Percentiles rank a stretch among this genome's conserved stretches.
Conservation (phyloP, 1,139 yeast genomes). For the Pichia sp. region DNA sequence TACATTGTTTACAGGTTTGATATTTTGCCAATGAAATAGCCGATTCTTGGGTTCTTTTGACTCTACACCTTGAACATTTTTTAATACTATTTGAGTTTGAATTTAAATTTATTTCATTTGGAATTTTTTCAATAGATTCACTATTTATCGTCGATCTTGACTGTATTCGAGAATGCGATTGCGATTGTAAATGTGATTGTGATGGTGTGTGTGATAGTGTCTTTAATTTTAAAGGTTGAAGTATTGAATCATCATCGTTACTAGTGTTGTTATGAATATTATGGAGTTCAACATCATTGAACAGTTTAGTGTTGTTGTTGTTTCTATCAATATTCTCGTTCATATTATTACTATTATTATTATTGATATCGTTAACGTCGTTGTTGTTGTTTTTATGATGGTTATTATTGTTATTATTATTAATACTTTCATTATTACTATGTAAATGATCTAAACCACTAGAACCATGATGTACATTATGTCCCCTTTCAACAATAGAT, state of each 20-base stretch:
- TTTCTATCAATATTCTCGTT: neutral
- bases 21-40: constrained; percentile 31
- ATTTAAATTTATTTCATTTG: neutral
- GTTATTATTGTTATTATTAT: neutral
- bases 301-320: neutral
- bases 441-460: neutral
- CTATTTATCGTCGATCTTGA: neutral
- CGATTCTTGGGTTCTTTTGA: constrained; percentile 31
- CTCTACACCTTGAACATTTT: constrained; percentile 39
- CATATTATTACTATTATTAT: neutral
- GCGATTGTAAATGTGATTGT: neutral
- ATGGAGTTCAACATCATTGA: neutral
- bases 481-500: constrained; percentile 14
- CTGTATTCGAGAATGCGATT: neutral
- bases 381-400: neutral
- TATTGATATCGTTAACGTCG: neutral
- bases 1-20: constrained; percentile 35
- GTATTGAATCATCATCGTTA: neutral
- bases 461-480: neutral
- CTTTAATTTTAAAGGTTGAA: neutral
- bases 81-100: constrained; percentile 16
- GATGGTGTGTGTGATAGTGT: neutral
- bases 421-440: neutral
- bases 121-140: neutral
- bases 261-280: neutral